These are phyloP conservation scores for Geotrichum histeridarum DNA, from an alignment of 1,139 yeast species.

Conservation along the genomic window DNA sequence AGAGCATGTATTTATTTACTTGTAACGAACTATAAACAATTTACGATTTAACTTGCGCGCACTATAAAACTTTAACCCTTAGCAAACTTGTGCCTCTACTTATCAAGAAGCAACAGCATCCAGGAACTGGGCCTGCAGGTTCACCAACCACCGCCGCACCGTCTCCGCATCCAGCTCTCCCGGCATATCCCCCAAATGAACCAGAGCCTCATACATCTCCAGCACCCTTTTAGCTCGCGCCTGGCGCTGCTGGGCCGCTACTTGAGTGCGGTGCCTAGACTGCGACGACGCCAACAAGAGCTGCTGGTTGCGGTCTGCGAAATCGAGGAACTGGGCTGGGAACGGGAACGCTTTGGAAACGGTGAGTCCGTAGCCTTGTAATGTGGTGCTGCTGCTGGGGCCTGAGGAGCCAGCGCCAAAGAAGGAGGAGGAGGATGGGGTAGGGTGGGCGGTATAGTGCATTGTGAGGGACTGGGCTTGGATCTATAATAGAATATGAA, in stretches of 20 bases:
- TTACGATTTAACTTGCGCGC: too few species aligned
- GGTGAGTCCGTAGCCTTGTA: conserved; percentile 15
- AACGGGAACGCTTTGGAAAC: conserved; percentile 14
- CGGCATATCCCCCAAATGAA: conserved; percentile 12
- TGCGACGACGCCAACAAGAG: neutral
- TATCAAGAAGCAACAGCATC: too few species aligned
- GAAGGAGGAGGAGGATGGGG: too few species aligned
- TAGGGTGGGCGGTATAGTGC: conserved; percentile 18
- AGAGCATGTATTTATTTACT: too few species aligned
- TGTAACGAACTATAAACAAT: too few species aligned
- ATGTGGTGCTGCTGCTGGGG: neutral
- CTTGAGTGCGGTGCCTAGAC: neutral
- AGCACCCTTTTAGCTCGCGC: conserved; percentile 12
- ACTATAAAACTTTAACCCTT: too few species aligned
- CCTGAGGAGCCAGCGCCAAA: too few species aligned
- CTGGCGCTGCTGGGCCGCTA: conserved; percentile 2
- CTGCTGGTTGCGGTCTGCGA: conserved; percentile 2
- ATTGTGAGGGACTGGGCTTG: conserved; percentile 8
- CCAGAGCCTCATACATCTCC: conserved; percentile 17
- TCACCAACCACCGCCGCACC: conserved; percentile 4
- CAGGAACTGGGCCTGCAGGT: conserved; percentile 8
- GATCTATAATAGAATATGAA: neutral
- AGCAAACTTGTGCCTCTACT: too few species aligned
- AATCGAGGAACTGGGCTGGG: conserved; percentile 9
- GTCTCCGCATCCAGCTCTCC: conserved; percentile 2